phyloP scores from a whole-genome alignment of 805 yeast species.

The Candida taoyuanica region DNA sequence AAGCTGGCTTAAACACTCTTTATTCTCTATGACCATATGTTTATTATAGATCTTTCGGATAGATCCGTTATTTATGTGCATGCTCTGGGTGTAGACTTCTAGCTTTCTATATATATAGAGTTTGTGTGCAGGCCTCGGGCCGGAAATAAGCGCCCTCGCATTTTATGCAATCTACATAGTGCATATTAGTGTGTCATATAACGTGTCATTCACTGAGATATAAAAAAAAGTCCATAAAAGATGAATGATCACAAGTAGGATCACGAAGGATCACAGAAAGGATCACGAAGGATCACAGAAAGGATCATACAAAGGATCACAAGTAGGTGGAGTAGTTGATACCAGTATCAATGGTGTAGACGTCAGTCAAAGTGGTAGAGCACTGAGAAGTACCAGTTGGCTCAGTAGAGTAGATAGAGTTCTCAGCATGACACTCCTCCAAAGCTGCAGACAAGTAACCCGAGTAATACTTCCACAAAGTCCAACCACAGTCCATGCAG shows the following conservation, averaged over 20 bases:
- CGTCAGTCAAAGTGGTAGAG: slow-evolving; percentile 21
- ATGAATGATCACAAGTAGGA: too few species aligned
- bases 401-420: slow-evolving; percentile 12
- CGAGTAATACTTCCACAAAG: slow-evolving; percentile 32
- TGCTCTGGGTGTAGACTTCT: neutral
- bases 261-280: too few species aligned
- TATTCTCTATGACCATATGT: too few species aligned
- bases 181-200: too few species aligned
- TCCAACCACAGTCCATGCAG: slow-evolving; percentile 36
- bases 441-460: slow-evolving; percentile 26
- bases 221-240: too few species aligned
- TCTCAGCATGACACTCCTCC: slow-evolving; percentile 21
- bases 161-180: too few species aligned
- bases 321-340: neutral
- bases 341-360: neutral
- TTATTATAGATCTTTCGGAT: neutral
- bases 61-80: neutral
- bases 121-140: neutral
- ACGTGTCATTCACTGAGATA: too few species aligned
- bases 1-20: slow-evolving; percentile 18
- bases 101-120: neutral
- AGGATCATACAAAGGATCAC: too few species aligned
- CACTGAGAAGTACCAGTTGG: slow-evolving; percentile 32
- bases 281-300: too few species aligned
- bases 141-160: neutral